Evolutionary conservation across 2,329 filamentous ascomycete species (phyloP), one percentile per base, ranked within the genome.

Genomic region (Ophidiomyces ophidiicola): DNA sequence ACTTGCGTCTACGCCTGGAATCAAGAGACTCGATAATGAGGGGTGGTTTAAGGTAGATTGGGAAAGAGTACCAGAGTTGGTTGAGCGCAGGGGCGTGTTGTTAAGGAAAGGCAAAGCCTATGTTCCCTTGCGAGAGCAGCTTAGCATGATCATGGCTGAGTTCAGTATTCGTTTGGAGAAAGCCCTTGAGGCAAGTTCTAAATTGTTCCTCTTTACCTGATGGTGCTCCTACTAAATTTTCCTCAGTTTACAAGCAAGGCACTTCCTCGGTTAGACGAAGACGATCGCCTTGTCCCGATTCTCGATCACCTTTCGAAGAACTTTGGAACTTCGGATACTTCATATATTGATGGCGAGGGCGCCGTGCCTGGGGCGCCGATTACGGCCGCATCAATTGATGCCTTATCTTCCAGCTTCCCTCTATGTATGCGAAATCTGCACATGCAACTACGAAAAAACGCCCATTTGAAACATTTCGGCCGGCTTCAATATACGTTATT

Each of bases 21-120:
- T 69, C 33, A 59, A 57, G 28, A 58, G 60, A 39, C 46, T 68
- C 4, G 85, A 94, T 11, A 84, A 94, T 29, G 84, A 90, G 52
- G 77, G 68, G 18, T 98, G 85, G 80, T 93, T 92, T 69, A 96
- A 94, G 64, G 85, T 96, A 1, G 85, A 94, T 53, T 98, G 88
- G 86, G 82, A 86, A 56, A 75, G 78, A 23, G 90, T 98, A 1
- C 85, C 88, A 0, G 88, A 96, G 45, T 64, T 98, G 25, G 78
- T 98, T 0, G 87, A 94, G 61, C 64, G 72, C 34, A 71, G 88
- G 36, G 72, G 74, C 37, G 83, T 93, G 1, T 78, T 90, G 40
- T 48, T 96, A 48, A 80, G 72, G 50, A 76, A 65, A 19, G 90
- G 90, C 2, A 90, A 85, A 59, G 90, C 90, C 1, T 98, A 86